These are phyloP conservation scores for Parietaria judaica DNA, from an alignment of 306 rosid genomes.

Conservation along the genomic window DNA sequence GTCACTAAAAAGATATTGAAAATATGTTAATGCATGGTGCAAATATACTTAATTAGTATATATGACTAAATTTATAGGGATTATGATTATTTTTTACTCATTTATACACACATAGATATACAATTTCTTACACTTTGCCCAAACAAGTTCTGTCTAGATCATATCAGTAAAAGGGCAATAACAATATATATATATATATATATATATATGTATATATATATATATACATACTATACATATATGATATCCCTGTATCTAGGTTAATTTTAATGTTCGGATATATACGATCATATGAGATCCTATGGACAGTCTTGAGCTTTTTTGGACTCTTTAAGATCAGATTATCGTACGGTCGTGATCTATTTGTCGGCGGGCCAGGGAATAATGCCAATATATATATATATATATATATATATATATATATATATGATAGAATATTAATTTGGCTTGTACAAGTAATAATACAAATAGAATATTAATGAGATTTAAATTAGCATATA, in stretches of 20 bases:
- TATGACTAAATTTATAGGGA: constrained; percentile 1
- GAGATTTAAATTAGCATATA: neutral
- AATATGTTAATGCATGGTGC: no score
- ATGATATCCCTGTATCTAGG: neutral
- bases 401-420: no score
- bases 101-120: neutral
- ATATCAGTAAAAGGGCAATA: neutral
- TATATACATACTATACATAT: no score
- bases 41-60: constrained; percentile 5
- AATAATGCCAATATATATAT: constrained; percentile 22
- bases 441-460: constrained; percentile 13
- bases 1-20: no score
- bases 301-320: constrained; percentile 23
- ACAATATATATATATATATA: neutral
- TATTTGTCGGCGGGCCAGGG: constrained; percentile 49
- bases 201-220: no score
- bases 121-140: neutral
- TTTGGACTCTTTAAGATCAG: constrained; percentile 26
- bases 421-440: neutral
- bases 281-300: constrained; percentile 19
- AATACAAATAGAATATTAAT: neutral
- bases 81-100: neutral
- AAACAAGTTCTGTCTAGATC: constrained; percentile 9
- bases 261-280: neutral
- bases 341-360: constrained; percentile 54